phyloP scores from a whole-genome alignment of 345 rosid species.

The Firmiana major region DNA sequence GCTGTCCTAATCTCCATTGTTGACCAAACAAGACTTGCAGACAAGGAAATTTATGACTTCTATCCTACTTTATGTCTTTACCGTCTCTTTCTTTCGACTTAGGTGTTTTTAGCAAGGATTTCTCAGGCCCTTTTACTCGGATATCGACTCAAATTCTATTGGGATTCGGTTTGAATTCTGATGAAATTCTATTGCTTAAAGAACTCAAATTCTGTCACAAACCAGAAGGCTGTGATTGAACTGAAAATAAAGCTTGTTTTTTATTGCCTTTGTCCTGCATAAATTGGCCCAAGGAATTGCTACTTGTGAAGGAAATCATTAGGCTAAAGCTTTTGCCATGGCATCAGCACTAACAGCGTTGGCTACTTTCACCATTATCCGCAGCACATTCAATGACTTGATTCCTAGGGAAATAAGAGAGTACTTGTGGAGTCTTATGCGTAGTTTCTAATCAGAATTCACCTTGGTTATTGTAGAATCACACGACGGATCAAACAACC shows the following conservation, averaged over 20 bases:
- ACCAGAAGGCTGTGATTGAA: not conserved
- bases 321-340: not conserved
- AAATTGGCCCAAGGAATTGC: not conserved
- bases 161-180: too few relatives aligned
- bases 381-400: constrained; percentile 26
- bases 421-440: constrained; percentile 16
- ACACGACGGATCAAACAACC: constrained; percentile 34
- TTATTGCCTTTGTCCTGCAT: not conserved
- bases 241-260: not conserved
- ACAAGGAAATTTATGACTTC: too few relatives aligned
- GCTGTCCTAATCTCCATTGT: too few relatives aligned
- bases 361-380: constrained; percentile 37
- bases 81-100: too few relatives aligned
- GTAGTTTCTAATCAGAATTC: constrained; percentile 32
- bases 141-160: too few relatives aligned
- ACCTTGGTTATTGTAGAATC: constrained; percentile 32
- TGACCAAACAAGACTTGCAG: too few relatives aligned
- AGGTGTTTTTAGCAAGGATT: too few relatives aligned
- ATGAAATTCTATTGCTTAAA: too few relatives aligned
- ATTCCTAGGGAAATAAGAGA: constrained; percentile 30
- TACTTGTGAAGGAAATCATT: not conserved
- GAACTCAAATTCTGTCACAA: not conserved
- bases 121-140: too few relatives aligned
- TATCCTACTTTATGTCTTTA: too few relatives aligned
- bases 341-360: constrained; percentile 7